These are phyloP conservation scores for Solanum rostratum DNA, from an alignment of 257 asterid genomes.

Conservation along the genomic window DNA sequence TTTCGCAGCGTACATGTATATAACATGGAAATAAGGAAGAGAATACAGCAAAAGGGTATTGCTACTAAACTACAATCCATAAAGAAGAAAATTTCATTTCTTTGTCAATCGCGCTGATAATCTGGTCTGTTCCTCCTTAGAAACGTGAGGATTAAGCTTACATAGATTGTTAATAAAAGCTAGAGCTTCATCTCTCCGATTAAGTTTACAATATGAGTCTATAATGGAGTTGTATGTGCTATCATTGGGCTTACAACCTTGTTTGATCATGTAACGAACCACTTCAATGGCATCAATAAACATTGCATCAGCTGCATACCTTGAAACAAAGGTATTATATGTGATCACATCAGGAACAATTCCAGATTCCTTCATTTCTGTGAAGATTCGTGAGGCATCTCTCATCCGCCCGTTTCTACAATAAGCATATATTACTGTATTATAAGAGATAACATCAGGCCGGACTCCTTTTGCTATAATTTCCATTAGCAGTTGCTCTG, in stretches of 20 bases:
- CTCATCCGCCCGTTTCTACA: slow-evolving; percentile 74
- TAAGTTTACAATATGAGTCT: slow-evolving; percentile 64
- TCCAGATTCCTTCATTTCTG: slow-evolving; percentile 57
- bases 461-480: slow-evolving; percentile 44
- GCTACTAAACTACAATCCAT: background rate
- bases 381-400: slow-evolving; percentile 69
- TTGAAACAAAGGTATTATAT: slow-evolving; percentile 62
- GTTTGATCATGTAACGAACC: slow-evolving; percentile 66
- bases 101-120: slow-evolving; percentile 42
- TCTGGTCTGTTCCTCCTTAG: slow-evolving; percentile 58
- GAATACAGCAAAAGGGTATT: background rate
- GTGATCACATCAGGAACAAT: slow-evolving; percentile 69
- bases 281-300: slow-evolving; percentile 82
- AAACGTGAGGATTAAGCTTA: slow-evolving; percentile 50
- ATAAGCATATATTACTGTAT: slow-evolving; percentile 72
- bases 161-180: slow-evolving; percentile 52
- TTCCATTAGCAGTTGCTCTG: slow-evolving; percentile 68
- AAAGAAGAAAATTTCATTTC: slow-evolving; percentile 10
- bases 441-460: slow-evolving; percentile 73
- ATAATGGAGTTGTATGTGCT: slow-evolving; percentile 72
- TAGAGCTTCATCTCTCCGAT: slow-evolving; percentile 63
- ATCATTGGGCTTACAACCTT: slow-evolving; percentile 75
- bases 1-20: background rate
- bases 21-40: background rate
- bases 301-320: slow-evolving; percentile 65